phyloP scores from a whole-genome alignment of 331 rosid species.

The Telfairia occidentalis region DNA sequence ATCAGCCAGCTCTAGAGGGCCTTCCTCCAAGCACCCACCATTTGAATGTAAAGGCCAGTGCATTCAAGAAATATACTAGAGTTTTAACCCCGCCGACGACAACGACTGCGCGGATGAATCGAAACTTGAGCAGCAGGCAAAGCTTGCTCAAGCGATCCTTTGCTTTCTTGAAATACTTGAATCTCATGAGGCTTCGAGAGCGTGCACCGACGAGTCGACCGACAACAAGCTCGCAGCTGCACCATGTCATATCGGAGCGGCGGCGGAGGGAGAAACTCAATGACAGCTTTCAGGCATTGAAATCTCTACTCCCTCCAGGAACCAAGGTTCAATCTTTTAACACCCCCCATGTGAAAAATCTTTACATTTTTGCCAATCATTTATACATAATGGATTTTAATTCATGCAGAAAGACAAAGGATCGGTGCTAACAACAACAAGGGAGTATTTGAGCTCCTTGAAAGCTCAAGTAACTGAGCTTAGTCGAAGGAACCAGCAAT shows the following conservation, averaged over 20 bases:
- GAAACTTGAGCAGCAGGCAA: constrained; percentile 13
- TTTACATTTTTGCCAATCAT: background rate
- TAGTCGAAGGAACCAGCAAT: constrained; percentile 33
- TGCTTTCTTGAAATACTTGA: constrained; percentile 40
- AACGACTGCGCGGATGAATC: constrained; percentile 1
- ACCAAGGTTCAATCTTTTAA: constrained; percentile 47
- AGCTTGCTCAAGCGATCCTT: constrained; percentile 53
- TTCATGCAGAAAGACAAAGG: constrained; percentile 66
- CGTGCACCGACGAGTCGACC: constrained; percentile 37
- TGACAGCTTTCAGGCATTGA: constrained; percentile 61
- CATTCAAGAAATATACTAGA: constrained; percentile 38
- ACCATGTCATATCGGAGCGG: constrained; percentile 72
- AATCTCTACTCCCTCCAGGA: constrained; percentile 63
- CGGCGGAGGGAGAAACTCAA: constrained; percentile 73
- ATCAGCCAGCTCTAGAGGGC: background rate
- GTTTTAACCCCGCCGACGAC: constrained; percentile 11
- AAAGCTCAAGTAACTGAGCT: constrained; percentile 45
- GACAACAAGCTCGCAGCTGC: constrained; percentile 42
- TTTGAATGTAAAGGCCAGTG: constrained; percentile 27
- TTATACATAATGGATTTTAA: background rate
- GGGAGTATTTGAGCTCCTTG: constrained; percentile 46
- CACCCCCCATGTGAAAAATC: background rate
- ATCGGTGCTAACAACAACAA: constrained; percentile 56
- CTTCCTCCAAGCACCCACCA: background rate
- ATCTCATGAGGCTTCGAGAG: constrained; percentile 36